Evolutionary conservation across 2,329 filamentous ascomycete species (phyloP).

Genomic region (Corynespora cassiicola): DNA sequence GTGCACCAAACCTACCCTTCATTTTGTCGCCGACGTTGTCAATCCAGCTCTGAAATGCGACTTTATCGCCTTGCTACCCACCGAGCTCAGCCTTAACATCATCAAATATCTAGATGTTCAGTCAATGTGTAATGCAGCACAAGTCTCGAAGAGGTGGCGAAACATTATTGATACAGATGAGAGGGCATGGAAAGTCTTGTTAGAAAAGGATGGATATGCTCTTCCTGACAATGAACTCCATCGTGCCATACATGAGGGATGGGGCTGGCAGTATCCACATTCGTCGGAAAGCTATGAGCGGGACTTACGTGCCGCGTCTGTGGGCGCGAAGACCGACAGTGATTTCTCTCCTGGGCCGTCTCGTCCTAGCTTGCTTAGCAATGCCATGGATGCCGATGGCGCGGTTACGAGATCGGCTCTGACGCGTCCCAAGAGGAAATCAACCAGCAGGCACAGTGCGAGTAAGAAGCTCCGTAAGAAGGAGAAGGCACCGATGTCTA

Average conservation of each 20-base stretch:
- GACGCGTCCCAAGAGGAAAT: constrained; percentile 48
- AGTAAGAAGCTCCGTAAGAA: constrained; percentile 64
- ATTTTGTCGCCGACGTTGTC: constrained; percentile 87
- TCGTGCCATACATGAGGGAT: constrained; percentile 86
- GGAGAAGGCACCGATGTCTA: constrained; percentile 54
- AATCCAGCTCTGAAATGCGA: constrained; percentile 96
- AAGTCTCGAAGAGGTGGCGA: constrained; percentile 94
- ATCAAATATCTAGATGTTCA: constrained; percentile 84
- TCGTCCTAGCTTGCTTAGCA: constrained; percentile 19
- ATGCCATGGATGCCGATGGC: constrained; percentile 32
- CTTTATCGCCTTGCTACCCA: constrained; percentile 81
- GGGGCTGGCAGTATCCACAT: constrained; percentile 94
- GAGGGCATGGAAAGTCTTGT: constrained; percentile 91
- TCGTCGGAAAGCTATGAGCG: constrained; percentile 77
- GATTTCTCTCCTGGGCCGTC: constrained; percentile 37
- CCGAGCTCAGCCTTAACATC: constrained; percentile 87
- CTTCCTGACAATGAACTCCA: constrained; percentile 83
- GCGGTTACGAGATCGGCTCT: constrained; percentile 37
- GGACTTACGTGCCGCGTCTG: constrained; percentile 70
- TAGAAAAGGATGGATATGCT: constrained; percentile 82
- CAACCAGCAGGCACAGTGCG: constrained; percentile 44
- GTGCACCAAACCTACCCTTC: constrained; percentile 85
- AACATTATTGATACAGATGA: constrained; percentile 91
- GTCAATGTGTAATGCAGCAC: constrained; percentile 87
- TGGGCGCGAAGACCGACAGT: constrained; percentile 47